Percentiles rank a stretch among this genome's conserved stretches.
These are phyloP conservation scores for Exophiala oligosperma DNA, from an alignment of 2,329 filamentous ascomycete genomes.

Conservation along the genomic window DNA sequence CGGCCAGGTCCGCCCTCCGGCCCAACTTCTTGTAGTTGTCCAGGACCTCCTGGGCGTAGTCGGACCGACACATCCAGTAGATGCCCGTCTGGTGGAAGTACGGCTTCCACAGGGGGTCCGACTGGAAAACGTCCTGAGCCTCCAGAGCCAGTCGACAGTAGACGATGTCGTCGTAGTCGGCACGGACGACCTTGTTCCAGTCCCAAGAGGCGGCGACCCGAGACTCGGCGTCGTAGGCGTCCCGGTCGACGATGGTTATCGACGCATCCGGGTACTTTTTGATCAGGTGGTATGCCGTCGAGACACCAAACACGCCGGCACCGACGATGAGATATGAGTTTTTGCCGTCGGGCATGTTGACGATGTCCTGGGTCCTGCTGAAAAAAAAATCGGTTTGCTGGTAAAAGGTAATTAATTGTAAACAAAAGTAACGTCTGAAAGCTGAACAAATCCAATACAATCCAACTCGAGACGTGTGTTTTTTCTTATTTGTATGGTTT, in stretches of 20 bases:
- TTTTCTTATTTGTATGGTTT: too few relatives aligned
- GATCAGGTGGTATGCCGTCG: constrained; percentile 54
- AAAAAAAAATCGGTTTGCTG: too few relatives aligned
- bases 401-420: too few relatives aligned
- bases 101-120: constrained; percentile 39
- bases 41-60: constrained; percentile 51
- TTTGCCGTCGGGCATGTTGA: neutral
- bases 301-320: constrained; percentile 53
- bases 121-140: constrained; percentile 35
- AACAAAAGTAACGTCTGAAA: too few relatives aligned
- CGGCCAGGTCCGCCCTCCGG: constrained; percentile 46
- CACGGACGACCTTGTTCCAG: constrained; percentile 31
- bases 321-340: constrained; percentile 45
- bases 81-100: constrained; percentile 55
- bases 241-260: constrained; percentile 46
- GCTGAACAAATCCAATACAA: too few relatives aligned
- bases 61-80: constrained; percentile 48
- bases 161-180: constrained; percentile 31
- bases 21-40: constrained; percentile 53
- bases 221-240: constrained; percentile 38
- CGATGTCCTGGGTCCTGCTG: too few relatives aligned
- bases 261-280: constrained; percentile 49
- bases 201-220: constrained; percentile 33
- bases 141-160: constrained; percentile 35
- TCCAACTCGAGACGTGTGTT: too few relatives aligned